Conservation (phyloP, 2,329 filamentous ascomycete species). For the Pleoardoris graminearum region DNA sequence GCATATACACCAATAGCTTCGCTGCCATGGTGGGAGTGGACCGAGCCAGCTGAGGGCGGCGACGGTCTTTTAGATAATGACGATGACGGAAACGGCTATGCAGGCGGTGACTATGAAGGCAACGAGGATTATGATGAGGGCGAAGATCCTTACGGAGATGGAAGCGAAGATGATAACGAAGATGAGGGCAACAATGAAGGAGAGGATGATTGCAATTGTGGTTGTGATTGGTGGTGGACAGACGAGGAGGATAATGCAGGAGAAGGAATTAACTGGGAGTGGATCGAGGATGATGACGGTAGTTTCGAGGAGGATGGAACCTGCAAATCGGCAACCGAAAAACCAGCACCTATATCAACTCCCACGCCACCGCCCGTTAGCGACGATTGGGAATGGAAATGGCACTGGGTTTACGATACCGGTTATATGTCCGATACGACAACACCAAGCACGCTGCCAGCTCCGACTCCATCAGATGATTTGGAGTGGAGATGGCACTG, state of each 20-base stretch:
- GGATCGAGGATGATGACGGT: background rate
- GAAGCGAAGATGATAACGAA: background rate
- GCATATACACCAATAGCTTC: background rate
- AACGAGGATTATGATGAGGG: too few relatives aligned
- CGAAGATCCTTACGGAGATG: background rate
- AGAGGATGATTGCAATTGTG: background rate
- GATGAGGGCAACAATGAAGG: background rate
- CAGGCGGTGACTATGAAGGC: background rate
- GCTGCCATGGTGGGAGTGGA: background rate
- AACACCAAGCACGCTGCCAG: background rate
- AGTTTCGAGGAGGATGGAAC: background rate
- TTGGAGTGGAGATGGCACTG: too few relatives aligned
- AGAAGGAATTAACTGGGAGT: background rate
- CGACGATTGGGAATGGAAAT: background rate
- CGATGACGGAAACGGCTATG: background rate
- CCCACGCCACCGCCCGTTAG: background rate
- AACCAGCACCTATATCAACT: background rate
- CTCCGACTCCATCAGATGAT: too few relatives aligned
- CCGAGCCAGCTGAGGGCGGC: background rate
- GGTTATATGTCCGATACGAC: background rate
- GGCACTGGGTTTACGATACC: background rate
- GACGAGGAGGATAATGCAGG: background rate
- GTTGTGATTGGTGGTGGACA: background rate
- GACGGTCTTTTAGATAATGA: background rate
- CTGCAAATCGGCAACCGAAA: background rate